Conservation (phyloP, 768 basidiomycete genomes). For the Termitomyces eurrhizus region DNA sequence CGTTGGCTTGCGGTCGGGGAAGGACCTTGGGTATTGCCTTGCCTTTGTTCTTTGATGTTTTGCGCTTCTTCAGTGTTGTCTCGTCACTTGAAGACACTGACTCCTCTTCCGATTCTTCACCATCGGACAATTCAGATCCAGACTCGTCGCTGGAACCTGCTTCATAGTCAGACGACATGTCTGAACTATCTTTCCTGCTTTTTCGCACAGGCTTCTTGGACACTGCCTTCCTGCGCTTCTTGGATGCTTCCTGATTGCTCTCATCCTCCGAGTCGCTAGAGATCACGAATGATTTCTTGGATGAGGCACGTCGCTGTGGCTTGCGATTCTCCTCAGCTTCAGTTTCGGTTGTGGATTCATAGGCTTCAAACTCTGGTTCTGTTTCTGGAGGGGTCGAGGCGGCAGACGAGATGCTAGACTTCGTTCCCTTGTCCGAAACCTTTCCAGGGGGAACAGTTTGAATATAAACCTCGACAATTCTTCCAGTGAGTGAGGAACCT, state of each 20-base stretch:
- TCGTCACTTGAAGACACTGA: constrained; percentile 33
- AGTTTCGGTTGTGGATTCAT: constrained; percentile 21
- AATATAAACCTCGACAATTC: constrained; percentile 56
- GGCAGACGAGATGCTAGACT: constrained; percentile 28
- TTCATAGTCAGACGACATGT: constrained; percentile 40
- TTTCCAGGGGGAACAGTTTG: constrained; percentile 23
- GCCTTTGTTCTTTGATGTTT: constrained; percentile 25
- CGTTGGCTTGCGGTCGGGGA: constrained; percentile 10
- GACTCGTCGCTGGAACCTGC: constrained; percentile 27
- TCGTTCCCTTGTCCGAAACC: constrained; percentile 16
- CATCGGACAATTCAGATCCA: constrained; percentile 24
- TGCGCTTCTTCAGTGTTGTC: constrained; percentile 16
- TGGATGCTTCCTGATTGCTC: constrained; percentile 24
- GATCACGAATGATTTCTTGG: constrained; percentile 41
- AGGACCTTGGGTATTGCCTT: constrained; percentile 21
- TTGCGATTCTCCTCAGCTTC: constrained; percentile 33
- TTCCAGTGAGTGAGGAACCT: constrained; percentile 6
- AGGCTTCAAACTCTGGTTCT: constrained; percentile 33
- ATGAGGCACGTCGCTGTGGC: constrained; percentile 35
- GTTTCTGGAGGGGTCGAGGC: constrained; percentile 31
- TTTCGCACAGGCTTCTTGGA: constrained; percentile 21
- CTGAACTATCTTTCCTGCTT: constrained; percentile 15
- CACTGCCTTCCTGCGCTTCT: constrained; percentile 21
- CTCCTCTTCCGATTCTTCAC: constrained; percentile 25
- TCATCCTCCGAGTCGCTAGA: constrained; percentile 52